Evolutionary conservation across 805 yeast genomes (phyloP).

Genomic region (Crinitomyces ghanaensis): DNA sequence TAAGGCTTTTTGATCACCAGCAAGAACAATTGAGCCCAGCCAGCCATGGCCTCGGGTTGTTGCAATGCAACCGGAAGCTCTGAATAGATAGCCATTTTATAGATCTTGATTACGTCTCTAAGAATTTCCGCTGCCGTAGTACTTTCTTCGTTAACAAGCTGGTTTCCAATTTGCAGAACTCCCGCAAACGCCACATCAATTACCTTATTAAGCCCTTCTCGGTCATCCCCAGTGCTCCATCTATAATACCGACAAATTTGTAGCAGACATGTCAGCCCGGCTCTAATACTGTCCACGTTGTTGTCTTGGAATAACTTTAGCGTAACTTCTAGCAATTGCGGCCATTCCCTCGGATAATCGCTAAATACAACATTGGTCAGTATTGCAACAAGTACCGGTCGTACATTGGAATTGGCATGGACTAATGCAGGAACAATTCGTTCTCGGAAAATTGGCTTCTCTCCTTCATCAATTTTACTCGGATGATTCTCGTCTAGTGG

Average conservation of each 20-base stretch:
- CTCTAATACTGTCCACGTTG: slow-evolving; percentile 38
- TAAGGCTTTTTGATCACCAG: slow-evolving; percentile 47
- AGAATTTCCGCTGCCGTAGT: slow-evolving; percentile 56
- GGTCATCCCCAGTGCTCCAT: slow-evolving; percentile 51
- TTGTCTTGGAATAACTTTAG: slow-evolving; percentile 34
- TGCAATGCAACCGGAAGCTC: slow-evolving; percentile 62
- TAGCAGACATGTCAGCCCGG: slow-evolving; percentile 60
- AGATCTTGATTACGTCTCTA: slow-evolving; percentile 59
- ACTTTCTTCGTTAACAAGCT: slow-evolving; percentile 33
- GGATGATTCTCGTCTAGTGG: slow-evolving; percentile 23
- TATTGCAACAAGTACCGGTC: slow-evolving; percentile 35
- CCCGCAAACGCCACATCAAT: slow-evolving; percentile 51
- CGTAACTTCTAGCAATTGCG: slow-evolving; percentile 38
- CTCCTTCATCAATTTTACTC: slow-evolving; percentile 46
- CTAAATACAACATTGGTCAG: slow-evolving; percentile 39
- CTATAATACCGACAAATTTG: slow-evolving; percentile 63
- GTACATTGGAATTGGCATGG: slow-evolving; percentile 30
- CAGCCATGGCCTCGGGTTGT: slow-evolving; percentile 36
- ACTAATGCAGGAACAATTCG: slow-evolving; percentile 56
- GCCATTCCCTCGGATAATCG: slow-evolving; percentile 47
- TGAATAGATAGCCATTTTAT: slow-evolving; percentile 54
- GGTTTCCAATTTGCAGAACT: slow-evolving; percentile 53
- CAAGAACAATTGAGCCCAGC: slow-evolving; percentile 74
- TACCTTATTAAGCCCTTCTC: slow-evolving; percentile 43
- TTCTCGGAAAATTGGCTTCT: slow-evolving; percentile 61